phyloP scores from a whole-genome alignment of 208 protist species.

The Porcisia hertigi region DNA sequence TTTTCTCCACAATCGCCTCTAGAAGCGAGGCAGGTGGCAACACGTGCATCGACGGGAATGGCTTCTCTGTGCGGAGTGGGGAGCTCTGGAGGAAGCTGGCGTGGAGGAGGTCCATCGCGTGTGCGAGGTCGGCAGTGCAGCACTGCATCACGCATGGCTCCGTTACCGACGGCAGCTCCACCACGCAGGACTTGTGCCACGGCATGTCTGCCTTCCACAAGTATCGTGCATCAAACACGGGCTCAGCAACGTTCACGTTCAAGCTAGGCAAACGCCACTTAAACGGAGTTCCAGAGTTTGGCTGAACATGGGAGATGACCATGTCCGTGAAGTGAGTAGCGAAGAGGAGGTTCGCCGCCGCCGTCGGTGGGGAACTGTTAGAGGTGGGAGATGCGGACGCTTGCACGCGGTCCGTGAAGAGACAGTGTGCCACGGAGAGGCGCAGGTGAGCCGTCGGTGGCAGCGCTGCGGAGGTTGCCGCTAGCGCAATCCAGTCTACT shows the following conservation, averaged over 20 bases:
- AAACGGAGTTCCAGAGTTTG: neutral
- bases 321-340: neutral
- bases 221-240: constrained; percentile 15
- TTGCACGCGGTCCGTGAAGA: constrained; percentile 1
- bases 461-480: neutral
- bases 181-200: constrained; percentile 15
- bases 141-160: constrained; percentile 11
- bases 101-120: constrained; percentile 15
- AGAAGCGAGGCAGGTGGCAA: constrained; percentile 24
- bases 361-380: neutral
- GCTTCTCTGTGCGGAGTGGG: too few relatives aligned
- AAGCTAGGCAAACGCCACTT: constrained; percentile 12
- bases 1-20: constrained; percentile 8
- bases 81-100: constrained; percentile 15
- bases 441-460: neutral
- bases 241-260: constrained; percentile 2
- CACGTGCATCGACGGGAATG: neutral
- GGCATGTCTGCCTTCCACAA: constrained; percentile 3
- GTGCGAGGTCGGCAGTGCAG: constrained; percentile 5
- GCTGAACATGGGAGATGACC: constrained; percentile 5
- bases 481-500: constrained; percentile 14
- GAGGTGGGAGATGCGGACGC: neutral
- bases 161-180: constrained; percentile 11
- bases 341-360: neutral
- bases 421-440: neutral